Base-by-base conservation (phyloP, 257 asterid genomes). In the Petunia axillaris region DNA sequence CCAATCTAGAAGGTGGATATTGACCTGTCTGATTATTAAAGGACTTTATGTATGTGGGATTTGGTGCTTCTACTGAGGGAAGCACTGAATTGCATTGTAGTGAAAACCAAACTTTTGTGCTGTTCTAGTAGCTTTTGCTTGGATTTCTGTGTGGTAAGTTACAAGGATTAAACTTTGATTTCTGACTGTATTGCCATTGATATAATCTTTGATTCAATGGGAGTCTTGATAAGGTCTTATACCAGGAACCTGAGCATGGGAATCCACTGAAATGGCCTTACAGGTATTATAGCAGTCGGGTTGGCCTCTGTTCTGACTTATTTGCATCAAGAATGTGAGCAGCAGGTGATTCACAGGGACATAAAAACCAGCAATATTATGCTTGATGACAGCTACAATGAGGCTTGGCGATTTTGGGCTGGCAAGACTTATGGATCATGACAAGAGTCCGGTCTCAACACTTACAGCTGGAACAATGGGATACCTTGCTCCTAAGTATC, bases 381-480 rank as follows among this genome's bases (percentile, higher is more conserved):
- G 98, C 89, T 94, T 10, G 98, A 96, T 74, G 90, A 68, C 0
- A 73, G 85, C 55, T 91, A 86, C 58, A 90, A 92, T n/a, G 0
- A 84, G 97, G 80, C 82, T 96, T 5, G 98, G 98, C 0, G 99
- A 96, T 89, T 96, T 96, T 1, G 98, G 97, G 8, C 78, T 94
- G 64, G 98, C 97, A 1, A 88, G 97, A 86, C 88, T 93, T 2
- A 91, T 89, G 98, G 97, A 94, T 78, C 98, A 94, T 54, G 97
- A 90, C 57, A 90, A 93, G 81, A 93, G 98, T 55, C 99, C 99
- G 0, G 94, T 91, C 5, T 94, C 99, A 2, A 96, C 98, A 36
- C 95, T 96, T 15, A 93, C 97, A 2, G 99, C 99, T 2, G 99
- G 98, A 9, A 96, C 99, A 0, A 91, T 96, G 98, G 99, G 99